Percentiles rank a stretch among this genome's conserved stretches.
Evolutionary conservation across 2,329 filamentous ascomycete species (phyloP).

Genomic region (Talaromyces islandicus): DNA sequence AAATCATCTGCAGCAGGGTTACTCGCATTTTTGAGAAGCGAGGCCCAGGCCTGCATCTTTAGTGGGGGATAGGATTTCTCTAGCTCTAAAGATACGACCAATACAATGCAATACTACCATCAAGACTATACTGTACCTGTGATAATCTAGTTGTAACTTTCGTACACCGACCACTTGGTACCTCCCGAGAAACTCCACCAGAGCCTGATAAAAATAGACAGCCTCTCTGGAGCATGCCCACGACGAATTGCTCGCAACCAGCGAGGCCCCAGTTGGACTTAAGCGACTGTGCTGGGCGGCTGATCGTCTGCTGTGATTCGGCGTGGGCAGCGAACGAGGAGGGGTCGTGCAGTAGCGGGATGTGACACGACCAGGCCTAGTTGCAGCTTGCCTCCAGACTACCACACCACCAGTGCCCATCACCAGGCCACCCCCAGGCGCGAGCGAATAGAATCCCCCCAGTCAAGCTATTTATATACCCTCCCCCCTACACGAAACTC

Average conservation of each 20-base stretch:
- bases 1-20: background rate
- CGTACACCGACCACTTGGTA: background rate
- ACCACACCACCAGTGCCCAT: background rate
- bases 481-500: background rate
- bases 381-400: background rate
- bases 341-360: background rate
- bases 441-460: background rate
- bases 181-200: background rate
- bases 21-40: background rate
- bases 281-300: background rate
- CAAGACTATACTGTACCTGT: background rate
- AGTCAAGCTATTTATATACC: background rate
- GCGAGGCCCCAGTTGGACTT: background rate
- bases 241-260: background rate
- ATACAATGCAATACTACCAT: background rate
- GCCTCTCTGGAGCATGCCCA: background rate
- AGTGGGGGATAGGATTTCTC: background rate
- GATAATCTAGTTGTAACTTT: background rate
- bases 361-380: background rate
- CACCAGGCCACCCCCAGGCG: background rate
- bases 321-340: background rate
- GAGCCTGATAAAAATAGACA: background rate
- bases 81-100: background rate
- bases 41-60: background rate
- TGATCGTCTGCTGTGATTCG: background rate